A percentile compares a stretch with the other conserved stretches of the same genome.
Conservation (phyloP, 352 stramenopile species). For the Pythium apleroticum region DNA sequence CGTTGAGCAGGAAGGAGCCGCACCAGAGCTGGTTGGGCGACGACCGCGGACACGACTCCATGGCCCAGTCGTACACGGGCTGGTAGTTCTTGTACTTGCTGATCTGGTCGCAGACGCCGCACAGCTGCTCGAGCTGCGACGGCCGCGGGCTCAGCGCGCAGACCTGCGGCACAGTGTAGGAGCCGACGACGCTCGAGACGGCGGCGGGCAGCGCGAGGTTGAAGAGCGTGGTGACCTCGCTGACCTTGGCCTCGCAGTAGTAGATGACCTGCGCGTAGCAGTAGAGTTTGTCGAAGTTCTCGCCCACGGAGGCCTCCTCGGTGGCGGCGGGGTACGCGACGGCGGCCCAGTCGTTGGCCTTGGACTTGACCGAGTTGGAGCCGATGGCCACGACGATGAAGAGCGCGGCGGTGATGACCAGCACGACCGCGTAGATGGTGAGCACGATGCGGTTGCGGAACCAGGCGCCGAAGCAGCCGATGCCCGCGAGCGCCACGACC, state of each 20-base stretch:
- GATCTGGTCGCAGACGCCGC: constrained; percentile 55
- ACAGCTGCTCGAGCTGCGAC: constrained; percentile 48
- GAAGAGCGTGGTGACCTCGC: constrained; percentile 28
- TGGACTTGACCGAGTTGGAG: constrained; percentile 53
- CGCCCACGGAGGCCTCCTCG: constrained; percentile 47
- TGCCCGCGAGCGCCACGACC: constrained; percentile 58
- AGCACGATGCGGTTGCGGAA: constrained; percentile 71
- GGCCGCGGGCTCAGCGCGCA: constrained; percentile 42
- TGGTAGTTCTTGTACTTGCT: constrained; percentile 61
- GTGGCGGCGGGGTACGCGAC: constrained; percentile 43
- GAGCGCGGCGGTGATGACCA: constrained; percentile 55
- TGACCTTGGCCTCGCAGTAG: constrained; percentile 48
- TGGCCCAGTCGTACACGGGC: constrained; percentile 64
- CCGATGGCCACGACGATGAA: constrained; percentile 71
- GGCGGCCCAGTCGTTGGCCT: constrained; percentile 46
- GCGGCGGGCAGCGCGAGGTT: constrained; percentile 20
- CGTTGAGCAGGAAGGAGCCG: constrained; percentile 52
- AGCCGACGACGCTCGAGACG: constrained; percentile 38
- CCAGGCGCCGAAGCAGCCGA: constrained; percentile 74
- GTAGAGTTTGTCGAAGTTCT: constrained; percentile 82
- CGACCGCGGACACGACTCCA: constrained; percentile 51
- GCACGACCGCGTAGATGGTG: constrained; percentile 62
- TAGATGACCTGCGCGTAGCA: constrained; percentile 79
- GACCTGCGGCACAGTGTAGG: constrained; percentile 64
- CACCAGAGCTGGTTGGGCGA: constrained; percentile 70